Evolutionary conservation across 345 rosid genomes (phyloP), one percentile per base, ranked within the genome.

Genomic region (Trapa incisa): DNA sequence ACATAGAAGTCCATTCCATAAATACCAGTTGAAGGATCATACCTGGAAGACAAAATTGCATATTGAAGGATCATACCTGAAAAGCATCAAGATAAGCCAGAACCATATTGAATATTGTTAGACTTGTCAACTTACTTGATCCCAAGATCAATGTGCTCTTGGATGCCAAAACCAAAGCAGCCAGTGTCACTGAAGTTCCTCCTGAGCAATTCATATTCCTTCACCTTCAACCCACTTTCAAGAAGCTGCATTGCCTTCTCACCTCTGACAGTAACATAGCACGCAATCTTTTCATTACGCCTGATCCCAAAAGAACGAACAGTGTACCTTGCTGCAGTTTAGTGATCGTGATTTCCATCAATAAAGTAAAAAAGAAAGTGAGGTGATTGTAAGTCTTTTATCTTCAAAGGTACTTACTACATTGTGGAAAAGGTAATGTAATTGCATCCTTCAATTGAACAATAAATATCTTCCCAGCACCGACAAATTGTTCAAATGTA

Each of bases 201-300:
- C 75, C 97, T 83, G 76, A 93, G 77, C 32, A 90, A 76, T 81
- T 93, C 97, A 45, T 90, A 93, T 22, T 93, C 98, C 77, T 93
- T 93, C 33, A 93, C 98, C 82, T 93, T 93, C 84, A 92, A 80
- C 2, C 98, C 98, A 38, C 98, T 92, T 80, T 92, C 98, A 29
- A 92, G 83, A 39, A 92, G 84, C 83, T 92, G 98, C 98, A 92
- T 92, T 8, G 98, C 98, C 77, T 92, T 92, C 68, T 92, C 98
- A 8, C 98, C 98, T 66, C 98, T 92, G 7, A 92, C 98, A 1
- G 98, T 92, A 6, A 92, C 98, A 42, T 92, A 86, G 76, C 98
- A 93, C 0, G 98, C 98, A 76, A 93, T 93, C 85, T 93, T 93
- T 57, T 93, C 98, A 6, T 93, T 93, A 81, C 97, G 90, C 76